A percentile compares a stretch with the other conserved stretches of the same genome.
Conservation (phyloP, 1,139 yeast species). For the Pichia sp. region DNA sequence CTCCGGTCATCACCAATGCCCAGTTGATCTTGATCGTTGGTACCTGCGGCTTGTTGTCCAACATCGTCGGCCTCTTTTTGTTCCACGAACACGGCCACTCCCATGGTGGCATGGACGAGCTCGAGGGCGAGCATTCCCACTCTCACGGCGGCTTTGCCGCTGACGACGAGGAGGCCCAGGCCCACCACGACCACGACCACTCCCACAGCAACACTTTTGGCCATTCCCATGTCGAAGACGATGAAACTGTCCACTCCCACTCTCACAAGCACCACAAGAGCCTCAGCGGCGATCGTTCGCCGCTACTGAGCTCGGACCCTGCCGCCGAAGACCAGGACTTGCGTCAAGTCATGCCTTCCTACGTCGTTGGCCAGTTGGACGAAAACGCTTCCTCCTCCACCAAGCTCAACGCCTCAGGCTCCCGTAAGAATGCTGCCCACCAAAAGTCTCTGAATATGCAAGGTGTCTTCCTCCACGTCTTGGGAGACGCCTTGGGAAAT, state of each 20-base stretch:
- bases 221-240: conserved; percentile 9
- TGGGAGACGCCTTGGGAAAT: conserved; percentile 96
- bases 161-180: conserved; percentile 10
- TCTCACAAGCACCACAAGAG: background rate
- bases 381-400: background rate
- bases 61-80: conserved; percentile 73
- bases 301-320: conserved; percentile 5
- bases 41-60: conserved; percentile 72
- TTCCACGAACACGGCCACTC: conserved; percentile 87
- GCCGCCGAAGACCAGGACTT: conserved; percentile 25
- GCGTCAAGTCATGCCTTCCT: conserved; percentile 32
- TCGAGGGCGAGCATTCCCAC: conserved; percentile 20
- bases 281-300: conserved; percentile 3
- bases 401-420: background rate
- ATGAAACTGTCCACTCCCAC: background rate
- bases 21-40: conserved; percentile 79
- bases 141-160: conserved; percentile 10
- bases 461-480: conserved; percentile 90
- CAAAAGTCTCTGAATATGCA: conserved; percentile 84
- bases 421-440: conserved; percentile 3
- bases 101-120: conserved; percentile 32
- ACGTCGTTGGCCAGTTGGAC: conserved; percentile 28
- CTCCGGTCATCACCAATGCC: conserved; percentile 77
- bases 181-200: conserved; percentile 14
- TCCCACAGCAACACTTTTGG: conserved; percentile 7